Conservation (phyloP, 2,329 filamentous ascomycete species). For the Chaetomium olivaceum region DNA sequence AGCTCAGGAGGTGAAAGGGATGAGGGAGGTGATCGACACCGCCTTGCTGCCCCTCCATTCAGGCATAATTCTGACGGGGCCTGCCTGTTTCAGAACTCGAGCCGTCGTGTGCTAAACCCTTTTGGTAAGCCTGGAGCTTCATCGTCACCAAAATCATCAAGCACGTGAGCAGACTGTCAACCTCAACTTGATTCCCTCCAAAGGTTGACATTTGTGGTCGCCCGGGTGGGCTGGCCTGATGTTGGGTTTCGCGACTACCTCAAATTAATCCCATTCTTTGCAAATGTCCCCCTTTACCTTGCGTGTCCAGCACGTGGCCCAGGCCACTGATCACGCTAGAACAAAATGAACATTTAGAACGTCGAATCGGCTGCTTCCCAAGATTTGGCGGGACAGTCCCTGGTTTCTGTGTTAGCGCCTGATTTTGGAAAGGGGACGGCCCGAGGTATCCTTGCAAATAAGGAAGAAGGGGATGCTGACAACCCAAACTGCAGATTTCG, state of each 20-base stretch:
- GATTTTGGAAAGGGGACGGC: neutral
- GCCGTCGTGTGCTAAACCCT: neutral
- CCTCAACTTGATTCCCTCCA: neutral
- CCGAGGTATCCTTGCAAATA: neutral
- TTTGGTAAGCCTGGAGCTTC: neutral
- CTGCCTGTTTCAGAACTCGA: conserved; percentile 15
- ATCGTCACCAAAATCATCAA: neutral
- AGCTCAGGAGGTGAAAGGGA: neutral
- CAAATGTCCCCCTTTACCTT: neutral
- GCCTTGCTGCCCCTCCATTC: conserved; percentile 11
- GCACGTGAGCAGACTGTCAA: neutral
- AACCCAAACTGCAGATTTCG: neutral
- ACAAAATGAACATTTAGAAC: neutral
- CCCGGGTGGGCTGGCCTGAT: neutral
- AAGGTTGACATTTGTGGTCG: neutral
- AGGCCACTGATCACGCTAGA: neutral
- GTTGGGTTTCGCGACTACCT: neutral
- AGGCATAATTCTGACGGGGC: conserved; percentile 6
- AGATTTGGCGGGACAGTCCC: neutral
- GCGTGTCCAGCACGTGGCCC: neutral
- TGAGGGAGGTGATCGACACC: conserved; percentile 1
- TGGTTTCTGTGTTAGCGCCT: neutral
- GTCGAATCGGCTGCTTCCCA: neutral
- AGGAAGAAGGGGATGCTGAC: neutral
- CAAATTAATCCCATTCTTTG: neutral